Percentiles rank a stretch among this genome's conserved stretches.
Evolutionary conservation across 805 yeast genomes (phyloP).

Genomic region (Komagataella kurtzmanii): DNA sequence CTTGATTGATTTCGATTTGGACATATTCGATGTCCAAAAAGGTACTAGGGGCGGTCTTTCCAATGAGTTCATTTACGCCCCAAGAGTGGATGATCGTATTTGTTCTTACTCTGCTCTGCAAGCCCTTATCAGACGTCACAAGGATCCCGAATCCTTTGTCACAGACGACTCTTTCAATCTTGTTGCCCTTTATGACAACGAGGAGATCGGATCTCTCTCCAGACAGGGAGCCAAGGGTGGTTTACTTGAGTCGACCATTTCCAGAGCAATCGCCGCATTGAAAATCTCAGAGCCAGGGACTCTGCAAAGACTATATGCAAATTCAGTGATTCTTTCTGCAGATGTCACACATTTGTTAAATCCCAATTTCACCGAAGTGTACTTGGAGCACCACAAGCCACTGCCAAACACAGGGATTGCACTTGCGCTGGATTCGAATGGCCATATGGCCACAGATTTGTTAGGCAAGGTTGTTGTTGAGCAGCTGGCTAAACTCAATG

Average conservation of each 20-base stretch:
- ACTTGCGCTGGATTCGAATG: conserved; percentile 63
- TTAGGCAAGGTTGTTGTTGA: conserved; percentile 59
- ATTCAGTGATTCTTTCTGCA: conserved; percentile 68
- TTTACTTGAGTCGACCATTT: conserved; percentile 46
- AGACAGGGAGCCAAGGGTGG: conserved; percentile 81
- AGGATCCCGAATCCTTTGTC: background rate
- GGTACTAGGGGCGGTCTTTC: conserved; percentile 69
- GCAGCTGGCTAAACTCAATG: conserved; percentile 53
- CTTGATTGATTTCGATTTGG: conserved; percentile 60
- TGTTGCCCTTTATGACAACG: conserved; percentile 53
- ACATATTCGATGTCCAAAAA: conserved; percentile 69
- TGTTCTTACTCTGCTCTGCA: conserved; percentile 64
- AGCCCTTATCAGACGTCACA: conserved; percentile 26
- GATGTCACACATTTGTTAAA: conserved; percentile 76
- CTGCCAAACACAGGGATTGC: conserved; percentile 67
- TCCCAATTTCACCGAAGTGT: conserved; percentile 60
- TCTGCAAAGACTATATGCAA: conserved; percentile 20
- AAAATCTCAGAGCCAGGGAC: no score
- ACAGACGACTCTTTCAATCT: conserved; percentile 18
- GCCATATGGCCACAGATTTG: conserved; percentile 74
- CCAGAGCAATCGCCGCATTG: background rate
- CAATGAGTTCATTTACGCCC: conserved; percentile 66
- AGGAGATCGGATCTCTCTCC: conserved; percentile 72
- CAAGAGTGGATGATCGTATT: conserved; percentile 76
- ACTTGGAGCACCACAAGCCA: conserved; percentile 70